Base-by-base conservation (phyloP, 164 flowering plant genomes). In the Santalum album region DNA sequence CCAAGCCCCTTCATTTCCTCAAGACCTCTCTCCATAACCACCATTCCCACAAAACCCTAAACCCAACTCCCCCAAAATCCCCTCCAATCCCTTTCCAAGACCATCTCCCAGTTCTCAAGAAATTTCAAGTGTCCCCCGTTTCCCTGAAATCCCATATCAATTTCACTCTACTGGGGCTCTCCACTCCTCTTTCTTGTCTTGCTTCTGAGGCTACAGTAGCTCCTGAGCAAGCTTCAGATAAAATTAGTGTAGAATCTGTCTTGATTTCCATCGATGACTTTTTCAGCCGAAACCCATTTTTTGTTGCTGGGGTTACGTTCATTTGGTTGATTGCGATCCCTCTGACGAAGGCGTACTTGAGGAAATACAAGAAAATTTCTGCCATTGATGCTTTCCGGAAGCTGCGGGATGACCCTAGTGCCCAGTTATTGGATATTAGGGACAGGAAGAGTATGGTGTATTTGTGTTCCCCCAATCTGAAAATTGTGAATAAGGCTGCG, bases 291-390 rank as follows among this genome's bases (percentile, higher is more conserved):
- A 42, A 91, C 76, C 98, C 98, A 1, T 88, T 84, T 53, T 88
- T 91, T 47, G 92, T 88, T 23, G 74, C 90, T 15, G 72, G 77
- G 22, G 84, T 87, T 40, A 65, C 81, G 0, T 84, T 84, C 79
- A 71, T 91, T 57, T 91, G 94, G 92, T 76, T 91, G 15, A 69
- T 91, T 59, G 88, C 71, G 12, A 68, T 86, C 38, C 98, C 98
- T 25, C 38, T 86, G 4, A 59, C 82, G 0, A 57, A 83, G 62
- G 72, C 75, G 20, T 88, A 84, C 52, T 52, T 86, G 36, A 78
- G 66, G 42, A 88, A 88, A 51, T 86, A 20, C 65, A 88, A 86
- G 64, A 78, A 55, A 14, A 61, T 78, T 12, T 70, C 79, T n/a
- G 87, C 94, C 53, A 59, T 86, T 53, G 69, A 78, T 61, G 98